phyloP scores from a whole-genome alignment of 805 yeast genomes.

The Metschnikowia colocasiae region DNA sequence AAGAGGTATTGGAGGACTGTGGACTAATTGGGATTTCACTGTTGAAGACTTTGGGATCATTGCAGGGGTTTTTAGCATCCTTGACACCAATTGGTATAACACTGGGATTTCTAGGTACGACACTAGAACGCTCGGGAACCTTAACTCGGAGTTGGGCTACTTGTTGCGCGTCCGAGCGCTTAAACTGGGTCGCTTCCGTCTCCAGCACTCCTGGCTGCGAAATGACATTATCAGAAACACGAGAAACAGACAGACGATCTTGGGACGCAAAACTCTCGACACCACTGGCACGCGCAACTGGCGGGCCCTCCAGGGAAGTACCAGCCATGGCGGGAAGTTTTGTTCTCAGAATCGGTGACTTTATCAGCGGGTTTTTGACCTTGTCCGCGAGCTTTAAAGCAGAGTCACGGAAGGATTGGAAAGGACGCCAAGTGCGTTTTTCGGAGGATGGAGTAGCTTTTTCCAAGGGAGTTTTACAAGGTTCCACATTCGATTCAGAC shows the following conservation, averaged over 20 bases:
- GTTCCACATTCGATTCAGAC: background rate
- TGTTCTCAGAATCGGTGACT: no score
- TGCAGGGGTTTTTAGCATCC: background rate
- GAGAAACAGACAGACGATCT: background rate
- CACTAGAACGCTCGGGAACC: background rate
- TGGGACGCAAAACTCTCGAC: background rate
- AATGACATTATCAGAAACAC: background rate
- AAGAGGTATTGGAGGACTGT: background rate
- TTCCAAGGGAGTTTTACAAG: background rate
- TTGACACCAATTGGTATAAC: background rate
- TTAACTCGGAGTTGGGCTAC: background rate
- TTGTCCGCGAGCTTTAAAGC: conserved; percentile 1
- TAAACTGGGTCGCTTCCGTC: background rate
- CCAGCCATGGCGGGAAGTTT: background rate
- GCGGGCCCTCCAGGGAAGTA: conserved; percentile 1
- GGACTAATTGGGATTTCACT: background rate
- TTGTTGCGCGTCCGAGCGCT: background rate
- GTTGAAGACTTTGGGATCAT: background rate
- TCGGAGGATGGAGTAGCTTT: background rate
- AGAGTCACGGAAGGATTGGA: background rate
- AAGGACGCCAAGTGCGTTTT: background rate
- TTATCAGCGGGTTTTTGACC: background rate
- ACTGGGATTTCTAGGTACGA: background rate
- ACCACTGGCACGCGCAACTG: background rate
- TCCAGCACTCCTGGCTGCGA: conserved; percentile 4